Conservation (phyloP, 1,284 basidiomycete species). For the Ceratobasidium papillatum region DNA sequence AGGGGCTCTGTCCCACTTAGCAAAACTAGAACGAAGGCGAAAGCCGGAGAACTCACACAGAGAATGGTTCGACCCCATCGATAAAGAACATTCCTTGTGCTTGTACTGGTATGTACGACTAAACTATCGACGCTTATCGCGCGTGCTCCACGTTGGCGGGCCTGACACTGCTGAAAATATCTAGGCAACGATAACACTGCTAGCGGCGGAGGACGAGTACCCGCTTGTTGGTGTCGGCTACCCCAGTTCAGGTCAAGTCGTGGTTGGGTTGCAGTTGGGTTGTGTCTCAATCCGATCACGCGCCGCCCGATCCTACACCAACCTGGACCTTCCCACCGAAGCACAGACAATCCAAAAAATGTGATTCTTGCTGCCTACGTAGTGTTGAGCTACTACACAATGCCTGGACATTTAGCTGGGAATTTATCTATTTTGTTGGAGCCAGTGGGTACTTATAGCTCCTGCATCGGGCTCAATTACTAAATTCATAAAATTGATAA, state of each 20-base stretch:
- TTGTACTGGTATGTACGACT: conserved; percentile 4
- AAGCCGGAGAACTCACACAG: neutral
- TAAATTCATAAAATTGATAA: neutral
- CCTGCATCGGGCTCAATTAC: neutral
- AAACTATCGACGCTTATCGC: conserved; percentile 12
- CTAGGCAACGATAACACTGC: neutral
- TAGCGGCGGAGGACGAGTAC: neutral
- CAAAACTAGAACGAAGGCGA: conserved; percentile 10
- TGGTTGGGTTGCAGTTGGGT: conserved; percentile 14
- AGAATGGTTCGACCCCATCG: neutral
- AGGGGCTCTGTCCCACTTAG: conserved; percentile 5
- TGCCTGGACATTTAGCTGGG: neutral
- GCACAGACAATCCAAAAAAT: neutral
- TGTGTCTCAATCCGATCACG: conserved; percentile 26
- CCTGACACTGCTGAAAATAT: conserved; percentile 1
- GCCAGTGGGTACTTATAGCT: neutral
- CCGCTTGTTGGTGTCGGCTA: neutral
- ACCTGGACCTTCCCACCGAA: neutral
- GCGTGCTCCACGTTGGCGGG: neutral
- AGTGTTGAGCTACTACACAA: neutral
- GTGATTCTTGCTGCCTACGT: neutral
- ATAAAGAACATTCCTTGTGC: conserved; percentile 19
- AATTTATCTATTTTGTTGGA: neutral
- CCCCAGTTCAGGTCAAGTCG: neutral
- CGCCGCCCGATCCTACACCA: conserved; percentile 2